Evolutionary conservation across 2,329 filamentous ascomycete species (phyloP).

Genomic region (Pseudohalonectria lignicola): DNA sequence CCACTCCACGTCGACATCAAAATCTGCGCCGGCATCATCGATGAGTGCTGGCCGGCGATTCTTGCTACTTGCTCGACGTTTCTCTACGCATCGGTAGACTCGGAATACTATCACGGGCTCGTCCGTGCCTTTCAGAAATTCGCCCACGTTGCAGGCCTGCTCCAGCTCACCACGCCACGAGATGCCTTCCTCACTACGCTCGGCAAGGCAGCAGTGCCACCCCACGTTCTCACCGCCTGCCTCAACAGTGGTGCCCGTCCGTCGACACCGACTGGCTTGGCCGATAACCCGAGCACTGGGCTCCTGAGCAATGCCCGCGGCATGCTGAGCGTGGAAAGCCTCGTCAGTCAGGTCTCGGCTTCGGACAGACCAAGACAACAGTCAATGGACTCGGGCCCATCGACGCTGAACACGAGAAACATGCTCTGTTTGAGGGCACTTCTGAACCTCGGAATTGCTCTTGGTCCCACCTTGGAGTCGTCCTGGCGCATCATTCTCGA

Average conservation of each 20-base stretch:
- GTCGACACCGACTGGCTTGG: constrained; percentile 26
- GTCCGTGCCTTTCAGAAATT: constrained; percentile 93
- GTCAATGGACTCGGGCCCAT: constrained; percentile 40
- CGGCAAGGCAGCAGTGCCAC: constrained; percentile 84
- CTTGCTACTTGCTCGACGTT: constrained; percentile 94
- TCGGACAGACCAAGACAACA: constrained; percentile 48
- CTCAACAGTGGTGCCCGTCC: constrained; percentile 33
- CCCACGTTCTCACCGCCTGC: constrained; percentile 58
- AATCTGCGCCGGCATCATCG: constrained; percentile 71
- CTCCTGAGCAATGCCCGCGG: constrained; percentile 63
- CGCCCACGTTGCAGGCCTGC: constrained; percentile 82
- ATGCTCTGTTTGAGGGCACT: constrained; percentile 81
- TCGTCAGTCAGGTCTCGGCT: constrained; percentile 47
- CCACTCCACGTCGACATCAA: constrained; percentile 60
- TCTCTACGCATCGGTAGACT: constrained; percentile 80
- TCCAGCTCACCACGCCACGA: constrained; percentile 74
- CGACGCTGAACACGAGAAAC: constrained; percentile 74
- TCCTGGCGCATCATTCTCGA: constrained; percentile 90
- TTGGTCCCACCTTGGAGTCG: constrained; percentile 74
- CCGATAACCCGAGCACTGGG: constrained; percentile 42
- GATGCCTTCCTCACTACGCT: constrained; percentile 93
- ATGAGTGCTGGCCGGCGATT: constrained; percentile 90
- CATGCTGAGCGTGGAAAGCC: constrained; percentile 61
- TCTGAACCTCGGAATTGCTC: constrained; percentile 87
- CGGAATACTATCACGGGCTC: constrained; percentile 85